phyloP scores from a whole-genome alignment of 2,329 filamentous ascomycete species.

The Monilinia laxa region DNA sequence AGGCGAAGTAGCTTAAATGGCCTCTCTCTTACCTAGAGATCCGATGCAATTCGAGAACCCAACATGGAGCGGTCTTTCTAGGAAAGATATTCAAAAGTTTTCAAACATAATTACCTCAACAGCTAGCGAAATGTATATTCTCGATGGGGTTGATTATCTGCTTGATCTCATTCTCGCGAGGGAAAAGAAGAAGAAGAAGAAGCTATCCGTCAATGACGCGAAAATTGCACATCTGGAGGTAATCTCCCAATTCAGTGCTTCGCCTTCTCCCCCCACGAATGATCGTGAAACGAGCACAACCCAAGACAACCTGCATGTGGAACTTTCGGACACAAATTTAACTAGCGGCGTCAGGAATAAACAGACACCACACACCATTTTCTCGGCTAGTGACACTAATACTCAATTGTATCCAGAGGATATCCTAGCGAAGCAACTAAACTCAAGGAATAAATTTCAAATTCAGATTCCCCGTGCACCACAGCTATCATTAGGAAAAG shows the following conservation, averaged over 20 bases:
- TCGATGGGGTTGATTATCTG: not conserved
- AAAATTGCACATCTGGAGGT: not conserved
- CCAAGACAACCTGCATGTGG: not conserved
- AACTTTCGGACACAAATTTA: not conserved
- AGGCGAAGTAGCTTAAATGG: slow-evolving; percentile 15
- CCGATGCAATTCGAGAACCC: slow-evolving; percentile 5
- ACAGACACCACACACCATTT: rapidly evolving
- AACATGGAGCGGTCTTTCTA: slow-evolving; percentile 1
- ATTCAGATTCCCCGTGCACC: not conserved
- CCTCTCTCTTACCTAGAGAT: not conserved
- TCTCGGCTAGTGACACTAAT: too few relatives aligned
- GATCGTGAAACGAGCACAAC: not conserved
- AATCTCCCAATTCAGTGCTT: not conserved
- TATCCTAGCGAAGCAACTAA: not conserved
- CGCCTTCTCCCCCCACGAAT: not conserved
- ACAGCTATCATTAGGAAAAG: not conserved
- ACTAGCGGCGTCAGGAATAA: too few relatives aligned
- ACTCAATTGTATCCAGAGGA: not conserved
- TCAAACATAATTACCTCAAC: not conserved
- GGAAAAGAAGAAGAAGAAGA: not conserved
- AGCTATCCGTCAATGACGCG: not conserved
- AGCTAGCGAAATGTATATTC: not conserved
- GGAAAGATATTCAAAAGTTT: not conserved
- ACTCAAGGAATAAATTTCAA: not conserved
- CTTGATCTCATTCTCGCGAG: not conserved